phyloP scores from a whole-genome alignment of 805 yeast genomes.

The Sugiyamaella qingdaonensis region DNA sequence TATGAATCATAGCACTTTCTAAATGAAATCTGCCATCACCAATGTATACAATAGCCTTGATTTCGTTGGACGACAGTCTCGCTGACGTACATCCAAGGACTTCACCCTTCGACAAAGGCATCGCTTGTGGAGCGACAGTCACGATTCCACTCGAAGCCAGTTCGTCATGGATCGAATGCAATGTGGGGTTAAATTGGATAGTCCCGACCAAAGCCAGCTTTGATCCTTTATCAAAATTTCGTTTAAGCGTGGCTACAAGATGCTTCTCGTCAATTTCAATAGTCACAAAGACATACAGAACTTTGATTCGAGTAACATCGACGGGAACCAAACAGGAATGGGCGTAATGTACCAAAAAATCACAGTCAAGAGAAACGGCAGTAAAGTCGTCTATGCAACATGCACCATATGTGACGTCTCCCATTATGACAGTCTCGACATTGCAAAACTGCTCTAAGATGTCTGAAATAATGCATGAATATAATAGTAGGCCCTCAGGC shows the following conservation, averaged over 20 bases:
- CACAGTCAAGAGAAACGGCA: slow-evolving; percentile 89
- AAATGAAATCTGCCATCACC: slow-evolving; percentile 97
- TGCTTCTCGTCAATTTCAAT: slow-evolving; percentile 84
- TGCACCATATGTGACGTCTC: slow-evolving; percentile 98
- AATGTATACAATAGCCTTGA: slow-evolving; percentile 79
- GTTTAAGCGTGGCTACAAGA: slow-evolving; percentile 66
- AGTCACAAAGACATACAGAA: slow-evolving; percentile 91
- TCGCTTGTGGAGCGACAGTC: slow-evolving; percentile 81
- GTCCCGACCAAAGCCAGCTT: slow-evolving; percentile 88
- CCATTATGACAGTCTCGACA: slow-evolving; percentile 91
- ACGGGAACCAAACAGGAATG: slow-evolving; percentile 96
- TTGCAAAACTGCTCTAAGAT: slow-evolving; percentile 84
- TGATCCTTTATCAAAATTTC: slow-evolving; percentile 61
- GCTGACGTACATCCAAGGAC: slow-evolving; percentile 96
- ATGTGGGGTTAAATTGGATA: slow-evolving; percentile 92
- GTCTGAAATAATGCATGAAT: slow-evolving; percentile 85
- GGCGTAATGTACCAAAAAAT: slow-evolving; percentile 92
- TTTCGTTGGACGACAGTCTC: slow-evolving; percentile 45
- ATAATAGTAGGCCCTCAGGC: slow-evolving; percentile 94
- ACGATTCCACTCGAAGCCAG: slow-evolving; percentile 47
- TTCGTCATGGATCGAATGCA: slow-evolving; percentile 69
- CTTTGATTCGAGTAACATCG: slow-evolving; percentile 85
- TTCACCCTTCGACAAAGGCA: slow-evolving; percentile 92
- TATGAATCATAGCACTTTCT: slow-evolving; percentile 95
- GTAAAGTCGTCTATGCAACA: slow-evolving; percentile 97